Percentiles rank a stretch among this genome's conserved stretches.
phyloP scores from a whole-genome alignment of 768 basidiomycete species.

The Rickenella mellea region DNA sequence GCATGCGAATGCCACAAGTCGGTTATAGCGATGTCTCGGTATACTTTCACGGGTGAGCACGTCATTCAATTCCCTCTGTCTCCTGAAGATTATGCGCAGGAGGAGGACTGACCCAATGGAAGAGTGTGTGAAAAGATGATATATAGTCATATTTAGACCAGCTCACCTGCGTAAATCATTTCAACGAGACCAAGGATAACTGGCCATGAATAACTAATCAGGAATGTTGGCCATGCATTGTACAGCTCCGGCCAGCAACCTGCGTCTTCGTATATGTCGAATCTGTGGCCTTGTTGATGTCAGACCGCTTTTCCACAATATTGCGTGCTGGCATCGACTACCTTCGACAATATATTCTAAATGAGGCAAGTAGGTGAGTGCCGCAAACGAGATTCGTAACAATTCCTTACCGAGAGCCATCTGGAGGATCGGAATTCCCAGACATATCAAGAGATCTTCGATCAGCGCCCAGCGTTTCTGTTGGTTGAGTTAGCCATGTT shows the following conservation, averaged over 20 bases:
- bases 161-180: constrained; percentile 16
- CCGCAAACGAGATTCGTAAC: no score
- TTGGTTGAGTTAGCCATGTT: no score
- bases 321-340: no score
- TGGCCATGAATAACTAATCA: constrained; percentile 17
- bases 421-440: background rate
- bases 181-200: constrained; percentile 17
- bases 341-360: no score
- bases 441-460: background rate
- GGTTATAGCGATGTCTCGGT: constrained; percentile 12
- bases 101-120: no score
- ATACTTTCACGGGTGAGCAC: no score
- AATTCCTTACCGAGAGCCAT: background rate
- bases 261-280: constrained; percentile 46
- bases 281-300: constrained; percentile 57
- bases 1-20: constrained; percentile 9
- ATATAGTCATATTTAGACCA: no score
- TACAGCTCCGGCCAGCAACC: constrained; percentile 41
- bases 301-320: no score
- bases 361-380: no score
- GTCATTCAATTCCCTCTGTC: no score
- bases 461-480: background rate
- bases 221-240: constrained; percentile 24
- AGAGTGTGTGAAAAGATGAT: no score
- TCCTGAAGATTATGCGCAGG: no score